A percentile compares a stretch with the other conserved stretches of the same genome.
Evolutionary conservation across 345 rosid genomes (phyloP).

Genomic region (Trapa bicornis): DNA sequence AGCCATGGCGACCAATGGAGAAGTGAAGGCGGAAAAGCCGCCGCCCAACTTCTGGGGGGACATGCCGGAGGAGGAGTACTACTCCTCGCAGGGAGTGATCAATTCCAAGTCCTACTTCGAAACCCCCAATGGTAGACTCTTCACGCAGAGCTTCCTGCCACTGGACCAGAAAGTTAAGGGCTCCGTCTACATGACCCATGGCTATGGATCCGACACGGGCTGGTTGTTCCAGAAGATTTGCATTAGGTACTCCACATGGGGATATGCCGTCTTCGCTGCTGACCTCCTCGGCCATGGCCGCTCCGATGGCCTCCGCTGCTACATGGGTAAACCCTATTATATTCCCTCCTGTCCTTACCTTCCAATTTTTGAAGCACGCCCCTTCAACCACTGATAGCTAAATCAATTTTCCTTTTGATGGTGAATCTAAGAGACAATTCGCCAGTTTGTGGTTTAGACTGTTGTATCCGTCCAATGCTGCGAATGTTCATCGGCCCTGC

Average conservation of each 20-base stretch:
- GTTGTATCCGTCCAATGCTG: too few relatives aligned
- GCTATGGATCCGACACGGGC: conserved; percentile 87
- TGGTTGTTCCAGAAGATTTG: conserved; percentile 94
- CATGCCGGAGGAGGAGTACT: conserved; percentile 83
- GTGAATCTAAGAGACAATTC: too few relatives aligned
- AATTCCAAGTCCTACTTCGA: conserved; percentile 71
- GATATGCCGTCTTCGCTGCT: conserved; percentile 95
- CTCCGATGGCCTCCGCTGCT: conserved; percentile 89
- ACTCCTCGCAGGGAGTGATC: conserved; percentile 69
- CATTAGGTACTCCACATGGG: conserved; percentile 64
- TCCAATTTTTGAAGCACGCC: background rate
- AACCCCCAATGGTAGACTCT: conserved; percentile 71
- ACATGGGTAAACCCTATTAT: conserved; percentile 40
- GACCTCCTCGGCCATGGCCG: conserved; percentile 95
- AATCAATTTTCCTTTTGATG: too few relatives aligned
- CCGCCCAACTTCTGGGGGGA: conserved; percentile 73
- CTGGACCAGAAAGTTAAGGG: conserved; percentile 61
- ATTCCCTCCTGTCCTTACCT: background rate
- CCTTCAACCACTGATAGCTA: background rate
- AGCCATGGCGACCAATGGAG: conserved; percentile 4
- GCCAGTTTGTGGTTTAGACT: too few relatives aligned
- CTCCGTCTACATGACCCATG: conserved; percentile 73
- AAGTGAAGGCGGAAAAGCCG: conserved; percentile 20
- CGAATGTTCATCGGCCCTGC: background rate
- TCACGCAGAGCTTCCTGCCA: conserved; percentile 73